Conservation (phyloP, 768 basidiomycete genomes). For the Ramaria rubella region DNA sequence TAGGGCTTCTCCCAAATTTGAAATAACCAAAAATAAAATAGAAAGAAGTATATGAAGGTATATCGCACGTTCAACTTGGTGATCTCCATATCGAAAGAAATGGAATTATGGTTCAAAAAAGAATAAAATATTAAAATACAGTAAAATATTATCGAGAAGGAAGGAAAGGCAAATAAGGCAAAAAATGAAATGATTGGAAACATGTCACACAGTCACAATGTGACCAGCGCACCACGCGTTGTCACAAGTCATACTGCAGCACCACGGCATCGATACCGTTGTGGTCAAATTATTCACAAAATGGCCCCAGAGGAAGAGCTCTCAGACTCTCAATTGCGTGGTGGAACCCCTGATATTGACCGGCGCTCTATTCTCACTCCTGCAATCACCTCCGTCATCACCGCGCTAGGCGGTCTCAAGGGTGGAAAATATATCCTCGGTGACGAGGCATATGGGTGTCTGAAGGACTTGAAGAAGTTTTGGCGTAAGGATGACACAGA, state of each 20-base stretch:
- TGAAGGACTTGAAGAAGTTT: constrained; percentile 90
- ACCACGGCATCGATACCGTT: not conserved
- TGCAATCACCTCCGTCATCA: constrained; percentile 66
- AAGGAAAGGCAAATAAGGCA: too few species aligned
- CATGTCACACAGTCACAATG: not conserved
- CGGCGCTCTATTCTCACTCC: constrained; percentile 46
- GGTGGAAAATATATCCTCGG: constrained; percentile 63
- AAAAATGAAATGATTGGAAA: not conserved
- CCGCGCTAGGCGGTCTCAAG: constrained; percentile 75
- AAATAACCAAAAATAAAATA: too few species aligned
- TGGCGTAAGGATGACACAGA: constrained; percentile 97
- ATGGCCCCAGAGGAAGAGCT: constrained; percentile 3
- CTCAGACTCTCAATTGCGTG: not conserved
- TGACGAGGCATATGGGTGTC: constrained; percentile 73
- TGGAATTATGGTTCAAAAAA: too few species aligned
- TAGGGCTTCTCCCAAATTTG: too few species aligned
- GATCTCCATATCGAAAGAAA: too few species aligned
- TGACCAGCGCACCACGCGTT: not conserved
- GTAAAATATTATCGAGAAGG: too few species aligned
- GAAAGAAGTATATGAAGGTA: too few species aligned
- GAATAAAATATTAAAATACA: too few species aligned
- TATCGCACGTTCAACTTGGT: too few species aligned
- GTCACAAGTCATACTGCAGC: not conserved
- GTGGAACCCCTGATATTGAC: not conserved
- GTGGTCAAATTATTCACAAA: not conserved